A percentile compares a stretch with the other conserved stretches of the same genome.
Conservation (phyloP, 306 rosid species). For the Trifolium subterraneum region DNA sequence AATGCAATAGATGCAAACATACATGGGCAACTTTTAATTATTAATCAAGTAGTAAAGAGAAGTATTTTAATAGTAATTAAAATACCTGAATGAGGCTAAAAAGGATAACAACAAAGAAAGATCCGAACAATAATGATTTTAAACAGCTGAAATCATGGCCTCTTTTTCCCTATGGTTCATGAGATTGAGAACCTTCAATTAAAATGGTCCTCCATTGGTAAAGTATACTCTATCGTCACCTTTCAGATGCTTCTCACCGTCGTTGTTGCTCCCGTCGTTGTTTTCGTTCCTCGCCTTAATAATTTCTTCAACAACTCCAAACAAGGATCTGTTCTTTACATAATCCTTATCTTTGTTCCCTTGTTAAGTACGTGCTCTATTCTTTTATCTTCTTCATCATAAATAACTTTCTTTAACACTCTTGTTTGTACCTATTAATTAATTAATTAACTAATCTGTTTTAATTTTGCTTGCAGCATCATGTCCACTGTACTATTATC, state of each 20-base stretch:
- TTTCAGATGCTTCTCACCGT: slow-evolving; percentile 72
- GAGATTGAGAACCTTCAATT: slow-evolving; percentile 71
- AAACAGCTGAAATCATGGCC: slow-evolving; percentile 87
- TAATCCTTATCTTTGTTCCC: slow-evolving; percentile 62
- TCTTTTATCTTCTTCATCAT: neutral
- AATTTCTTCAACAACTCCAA: slow-evolving; percentile 49
- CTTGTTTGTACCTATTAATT: too few species aligned
- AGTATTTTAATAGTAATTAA: neutral
- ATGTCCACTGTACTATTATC: slow-evolving; percentile 66
- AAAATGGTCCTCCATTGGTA: slow-evolving; percentile 90
- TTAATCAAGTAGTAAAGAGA: too few species aligned
- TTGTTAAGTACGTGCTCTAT: slow-evolving; percentile 48
- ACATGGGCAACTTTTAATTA: neutral
- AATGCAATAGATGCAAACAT: neutral
- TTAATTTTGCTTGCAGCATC: slow-evolving; percentile 47
- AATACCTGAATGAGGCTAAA: slow-evolving; percentile 79
- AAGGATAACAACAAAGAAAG: slow-evolving; percentile 63
- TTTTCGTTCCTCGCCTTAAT: slow-evolving; percentile 58
- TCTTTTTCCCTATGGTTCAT: too few species aligned
- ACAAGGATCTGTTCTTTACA: slow-evolving; percentile 64
- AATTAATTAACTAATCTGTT: too few species aligned
- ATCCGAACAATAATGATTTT: slow-evolving; percentile 83
- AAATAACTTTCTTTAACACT: too few species aligned
- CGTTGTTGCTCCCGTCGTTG: slow-evolving; percentile 69
- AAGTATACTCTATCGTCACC: slow-evolving; percentile 68